phyloP scores from a whole-genome alignment of 495 filamentous ascomycete species.

The Neurospora sp. region DNA sequence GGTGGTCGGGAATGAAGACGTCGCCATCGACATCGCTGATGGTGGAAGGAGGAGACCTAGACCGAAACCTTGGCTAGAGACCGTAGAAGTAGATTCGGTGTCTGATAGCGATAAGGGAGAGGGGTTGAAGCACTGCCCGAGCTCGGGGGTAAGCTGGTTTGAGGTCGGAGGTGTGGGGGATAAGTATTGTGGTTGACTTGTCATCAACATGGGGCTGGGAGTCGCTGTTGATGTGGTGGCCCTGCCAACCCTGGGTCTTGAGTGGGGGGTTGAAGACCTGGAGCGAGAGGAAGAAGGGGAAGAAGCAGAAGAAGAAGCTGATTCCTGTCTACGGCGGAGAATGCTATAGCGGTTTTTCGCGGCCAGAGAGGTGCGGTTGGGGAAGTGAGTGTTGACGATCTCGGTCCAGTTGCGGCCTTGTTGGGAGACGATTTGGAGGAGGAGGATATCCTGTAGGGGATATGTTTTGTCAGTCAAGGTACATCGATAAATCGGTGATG shows the following conservation, averaged over 20 bases:
- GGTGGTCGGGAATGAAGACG: background rate
- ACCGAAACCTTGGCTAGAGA: background rate
- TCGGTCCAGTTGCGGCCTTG: constrained; percentile 26
- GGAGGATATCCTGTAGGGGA: constrained; percentile 14
- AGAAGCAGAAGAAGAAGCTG: background rate
- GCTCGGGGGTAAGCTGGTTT: background rate
- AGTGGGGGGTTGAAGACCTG: background rate
- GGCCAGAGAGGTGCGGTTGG: constrained; percentile 24
- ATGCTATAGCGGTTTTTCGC: constrained; percentile 29
- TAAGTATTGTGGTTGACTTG: background rate
- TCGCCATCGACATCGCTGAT: background rate
- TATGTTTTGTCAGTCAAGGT: background rate
- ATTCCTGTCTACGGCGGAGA: constrained; percentile 12
- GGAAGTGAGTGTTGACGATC: constrained; percentile 23
- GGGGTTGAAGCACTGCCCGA: background rate
- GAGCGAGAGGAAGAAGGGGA: background rate
- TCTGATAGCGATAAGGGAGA: background rate
- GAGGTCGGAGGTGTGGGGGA: background rate
- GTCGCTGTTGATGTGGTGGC: background rate
- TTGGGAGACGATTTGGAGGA: constrained; percentile 17
- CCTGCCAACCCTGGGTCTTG: background rate
- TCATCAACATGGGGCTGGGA: background rate
- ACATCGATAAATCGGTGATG: background rate
- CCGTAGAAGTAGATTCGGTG: background rate
- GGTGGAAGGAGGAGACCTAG: background rate